Percentiles rank a stretch among this genome's conserved stretches.
phyloP scores from a whole-genome alignment of 2,329 filamentous ascomycete genomes.

The Sporothrix humicola region DNA sequence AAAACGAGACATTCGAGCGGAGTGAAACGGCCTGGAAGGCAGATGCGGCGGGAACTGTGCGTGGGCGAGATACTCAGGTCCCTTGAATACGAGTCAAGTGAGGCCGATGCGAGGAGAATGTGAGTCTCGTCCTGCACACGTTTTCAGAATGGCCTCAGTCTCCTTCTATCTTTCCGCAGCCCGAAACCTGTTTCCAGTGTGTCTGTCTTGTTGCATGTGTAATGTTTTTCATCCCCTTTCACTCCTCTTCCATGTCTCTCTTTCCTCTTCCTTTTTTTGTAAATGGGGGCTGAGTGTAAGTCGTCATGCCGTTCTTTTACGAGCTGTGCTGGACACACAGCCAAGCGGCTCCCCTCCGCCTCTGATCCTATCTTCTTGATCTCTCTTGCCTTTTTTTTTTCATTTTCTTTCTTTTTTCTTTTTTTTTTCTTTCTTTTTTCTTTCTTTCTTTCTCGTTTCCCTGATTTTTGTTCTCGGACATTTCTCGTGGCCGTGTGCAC shows the following conservation, averaged over 20 bases:
- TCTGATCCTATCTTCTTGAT: neutral
- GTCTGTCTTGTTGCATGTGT: neutral
- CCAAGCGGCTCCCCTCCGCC: neutral
- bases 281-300: neutral
- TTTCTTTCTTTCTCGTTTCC: constrained; percentile 1
- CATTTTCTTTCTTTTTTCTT: neutral
- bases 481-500: constrained; percentile 3
- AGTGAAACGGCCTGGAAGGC: constrained; percentile 21
- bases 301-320: neutral
- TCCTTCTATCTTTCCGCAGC: constrained; percentile 21
- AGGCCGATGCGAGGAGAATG: neutral
- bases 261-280: neutral
- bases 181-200: constrained; percentile 17
- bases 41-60: neutral
- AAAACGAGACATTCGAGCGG: constrained; percentile 29
- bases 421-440: neutral
- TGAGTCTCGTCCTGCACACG: neutral
- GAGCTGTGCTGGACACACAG: neutral
- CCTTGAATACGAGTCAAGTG: neutral
- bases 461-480: constrained; percentile 22
- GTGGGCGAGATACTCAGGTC: neutral
- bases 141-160: constrained; percentile 22
- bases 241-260: neutral
- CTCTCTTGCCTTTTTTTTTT: neutral
- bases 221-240: neutral